Evolutionary conservation across 192 early-diverging fungal species (phyloP), one percentile per base, ranked within the genome.

Genomic region (Paraglomus occultum): DNA sequence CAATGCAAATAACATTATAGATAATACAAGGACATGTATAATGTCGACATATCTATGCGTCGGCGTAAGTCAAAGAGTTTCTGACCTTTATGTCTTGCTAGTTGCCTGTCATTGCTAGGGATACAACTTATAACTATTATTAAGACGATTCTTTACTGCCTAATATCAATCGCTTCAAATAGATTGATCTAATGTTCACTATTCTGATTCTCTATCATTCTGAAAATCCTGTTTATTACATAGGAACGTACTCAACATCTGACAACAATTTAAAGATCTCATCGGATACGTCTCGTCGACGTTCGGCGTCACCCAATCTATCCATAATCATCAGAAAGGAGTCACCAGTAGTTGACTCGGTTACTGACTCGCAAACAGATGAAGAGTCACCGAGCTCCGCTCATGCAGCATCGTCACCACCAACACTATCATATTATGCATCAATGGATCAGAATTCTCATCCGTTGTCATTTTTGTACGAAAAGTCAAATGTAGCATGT

Each of bases 341-440:
- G 40, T 74, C 73, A 54, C 62, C 72, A 14, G 62, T 73, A 44
- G 52, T 67, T 20, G 44, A 47, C 38, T 80, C 73, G 5, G 65
- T 77, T 14, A 76, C 79, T 15, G 67, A 74, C 17, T 80, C 79
- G 4, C 79, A 73, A n/a, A 80, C 79, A 22, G 67, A 70, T 49
- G 67, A 70, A 50, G 67, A 70, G 11, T 49, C 54, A 12, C 46
- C 67, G 6, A 59, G 49, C 59, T 59, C 67, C 71, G 77, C 38
- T 75, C 75, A 50, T 70, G 64, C 46, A 67, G 68, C 39, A 75
- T 73, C 69, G 68, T 73, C 53, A 64, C 65, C 14, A 68, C 74
- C 62, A 58, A 69, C 53, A 68, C 74, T 44, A 60, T 73, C 12
- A 43, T 68, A 76, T 73, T 51, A 71, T 51, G 6, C 73, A 71